These are phyloP conservation scores for Cenchrus americanus DNA, from an alignment of 176 grass and related monocot species.

Conservation along the genomic window DNA sequence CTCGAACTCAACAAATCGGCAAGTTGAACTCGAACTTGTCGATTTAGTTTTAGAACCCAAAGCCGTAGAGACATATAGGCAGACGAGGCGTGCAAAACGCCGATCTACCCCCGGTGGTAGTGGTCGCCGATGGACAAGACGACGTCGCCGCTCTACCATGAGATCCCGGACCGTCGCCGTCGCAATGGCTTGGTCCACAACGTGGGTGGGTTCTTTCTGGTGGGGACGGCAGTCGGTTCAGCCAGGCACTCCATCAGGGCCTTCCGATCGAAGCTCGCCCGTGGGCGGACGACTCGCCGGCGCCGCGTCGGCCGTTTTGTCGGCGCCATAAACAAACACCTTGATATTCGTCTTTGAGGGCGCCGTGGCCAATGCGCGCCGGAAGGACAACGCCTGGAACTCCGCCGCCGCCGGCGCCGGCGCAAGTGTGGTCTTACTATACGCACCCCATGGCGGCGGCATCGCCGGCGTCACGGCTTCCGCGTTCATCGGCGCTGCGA, in stretches of 20 bases:
- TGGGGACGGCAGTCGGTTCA: constrained; percentile 53
- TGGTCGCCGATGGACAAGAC: neutral
- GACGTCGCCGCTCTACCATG: neutral
- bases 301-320: constrained; percentile 57
- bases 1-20: too few relatives aligned
- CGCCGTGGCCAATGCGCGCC: constrained; percentile 32
- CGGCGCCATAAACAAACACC: constrained; percentile 46
- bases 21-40: too few relatives aligned
- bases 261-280: constrained; percentile 53
- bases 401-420: constrained; percentile 36
- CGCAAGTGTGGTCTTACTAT: constrained; percentile 44
- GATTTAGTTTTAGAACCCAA: too few relatives aligned
- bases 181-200: constrained; percentile 39
- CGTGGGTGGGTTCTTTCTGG: constrained; percentile 51
- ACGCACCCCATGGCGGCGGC: constrained; percentile 39
- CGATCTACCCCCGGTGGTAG: too few relatives aligned
- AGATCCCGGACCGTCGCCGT: neutral
- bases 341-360: constrained; percentile 59
- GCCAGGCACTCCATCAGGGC: constrained; percentile 54
- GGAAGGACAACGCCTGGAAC: constrained; percentile 58
- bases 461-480: constrained; percentile 23
- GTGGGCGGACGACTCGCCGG: constrained; percentile 55
- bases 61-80: too few relatives aligned
- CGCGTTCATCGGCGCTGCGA: constrained; percentile 49
- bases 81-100: too few relatives aligned